Conservation (phyloP, 2,329 filamentous ascomycete species). For the Pestalotiopsis sp. region DNA sequence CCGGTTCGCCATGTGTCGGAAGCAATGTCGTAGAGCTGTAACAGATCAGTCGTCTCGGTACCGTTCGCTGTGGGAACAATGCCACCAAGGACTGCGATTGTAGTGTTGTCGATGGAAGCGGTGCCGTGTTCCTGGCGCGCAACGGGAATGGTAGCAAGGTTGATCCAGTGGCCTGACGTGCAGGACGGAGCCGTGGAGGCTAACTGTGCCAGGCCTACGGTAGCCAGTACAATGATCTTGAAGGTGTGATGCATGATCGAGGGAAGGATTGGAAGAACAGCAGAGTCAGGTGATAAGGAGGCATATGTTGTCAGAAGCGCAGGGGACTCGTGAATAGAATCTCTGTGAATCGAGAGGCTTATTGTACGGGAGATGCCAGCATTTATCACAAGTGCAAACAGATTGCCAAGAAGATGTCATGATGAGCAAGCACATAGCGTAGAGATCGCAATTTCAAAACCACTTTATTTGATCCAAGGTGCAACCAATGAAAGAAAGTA, state of each 20-base stretch:
- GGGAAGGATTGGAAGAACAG: no score
- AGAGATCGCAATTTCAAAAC: no score
- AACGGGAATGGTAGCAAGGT: not conserved
- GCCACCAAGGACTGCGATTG: not conserved
- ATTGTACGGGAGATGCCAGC: no score
- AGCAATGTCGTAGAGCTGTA: not conserved
- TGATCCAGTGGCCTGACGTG: not conserved
- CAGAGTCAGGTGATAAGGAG: no score
- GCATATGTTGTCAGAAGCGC: no score
- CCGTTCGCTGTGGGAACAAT: not conserved
- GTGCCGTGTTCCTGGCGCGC: not conserved
- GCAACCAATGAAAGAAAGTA: no score
- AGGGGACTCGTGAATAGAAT: no score
- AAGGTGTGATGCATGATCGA: not conserved
- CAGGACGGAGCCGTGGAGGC: not conserved
- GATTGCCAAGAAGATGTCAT: no score
- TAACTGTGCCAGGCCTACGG: not conserved
- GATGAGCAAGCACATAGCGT: no score
- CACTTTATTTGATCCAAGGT: no score
- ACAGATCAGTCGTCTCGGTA: not conserved
- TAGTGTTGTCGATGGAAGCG: not conserved
- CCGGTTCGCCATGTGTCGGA: conserved; percentile 29
- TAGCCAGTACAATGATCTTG: not conserved
- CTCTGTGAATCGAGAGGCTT: no score
- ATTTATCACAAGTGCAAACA: no score